phyloP scores from a whole-genome alignment of 306 rosid genomes.

The Prunus fruticosa region DNA sequence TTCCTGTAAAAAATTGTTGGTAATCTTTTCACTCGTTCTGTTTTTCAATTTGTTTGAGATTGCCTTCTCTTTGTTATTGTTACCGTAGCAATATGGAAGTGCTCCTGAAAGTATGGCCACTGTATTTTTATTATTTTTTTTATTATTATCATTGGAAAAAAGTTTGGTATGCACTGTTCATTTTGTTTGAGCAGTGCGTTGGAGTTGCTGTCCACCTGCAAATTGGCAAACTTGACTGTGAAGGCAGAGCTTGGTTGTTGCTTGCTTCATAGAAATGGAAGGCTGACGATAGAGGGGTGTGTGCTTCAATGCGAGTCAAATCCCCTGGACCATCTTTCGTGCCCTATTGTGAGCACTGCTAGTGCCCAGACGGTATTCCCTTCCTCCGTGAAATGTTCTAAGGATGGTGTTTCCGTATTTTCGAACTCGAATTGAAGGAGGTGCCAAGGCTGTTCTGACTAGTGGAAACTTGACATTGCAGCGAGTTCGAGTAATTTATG shows the following conservation, averaged over 20 bases:
- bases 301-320: slow-evolving; percentile 83
- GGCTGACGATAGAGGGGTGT: slow-evolving; percentile 78
- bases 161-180: slow-evolving; percentile 26
- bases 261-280: slow-evolving; percentile 89
- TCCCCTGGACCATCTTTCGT: slow-evolving; percentile 83
- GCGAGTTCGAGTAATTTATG: slow-evolving; percentile 87
- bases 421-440: slow-evolving; percentile 93
- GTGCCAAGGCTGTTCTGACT: slow-evolving; percentile 83
- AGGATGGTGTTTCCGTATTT: slow-evolving; percentile 82
- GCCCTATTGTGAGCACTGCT: slow-evolving; percentile 84
- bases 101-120: neutral
- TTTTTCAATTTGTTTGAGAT: neutral
- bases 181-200: slow-evolving; percentile 75
- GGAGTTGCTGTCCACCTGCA: slow-evolving; percentile 85
- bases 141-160: slow-evolving; percentile 24
- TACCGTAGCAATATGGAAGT: slow-evolving; percentile 4
- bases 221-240: slow-evolving; percentile 80
- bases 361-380: slow-evolving; percentile 38
- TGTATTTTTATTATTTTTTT: neutral
- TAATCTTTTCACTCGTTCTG: neutral
- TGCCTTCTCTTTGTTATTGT: neutral
- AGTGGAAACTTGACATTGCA: slow-evolving; percentile 76
- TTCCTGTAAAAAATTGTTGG: neutral
- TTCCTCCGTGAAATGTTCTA: slow-evolving; percentile 36
- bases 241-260: slow-evolving; percentile 95